Evolutionary conservation across 1,139 yeast species (phyloP), one percentile per base, ranked within the genome.

Genomic region (Blastobotrys petasosporus): DNA sequence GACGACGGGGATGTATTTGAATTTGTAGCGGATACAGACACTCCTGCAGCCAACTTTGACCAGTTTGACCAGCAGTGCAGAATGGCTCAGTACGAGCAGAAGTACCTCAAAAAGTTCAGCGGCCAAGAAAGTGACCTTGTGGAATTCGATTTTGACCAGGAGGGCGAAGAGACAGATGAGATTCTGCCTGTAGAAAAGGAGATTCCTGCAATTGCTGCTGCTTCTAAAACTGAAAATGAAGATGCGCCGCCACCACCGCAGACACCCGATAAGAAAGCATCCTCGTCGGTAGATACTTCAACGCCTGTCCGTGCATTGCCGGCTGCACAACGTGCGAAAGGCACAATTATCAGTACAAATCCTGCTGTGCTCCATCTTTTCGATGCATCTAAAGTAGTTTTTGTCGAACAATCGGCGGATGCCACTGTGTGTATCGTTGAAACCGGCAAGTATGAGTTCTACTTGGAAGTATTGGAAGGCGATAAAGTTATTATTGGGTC

Each of bases 1-100:
- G 96, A 87, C 56, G 71, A 73, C n/a, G 97, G 90, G 12, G 97
- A 90, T 60, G 69, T 74, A 51, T 88, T 84, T 64, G 95, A 87
- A 64, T 90, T 87, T 65, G 73, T 84, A 16, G 77, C 88, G 46
- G 87, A 81, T 51, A 76, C 75, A 40, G 73, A 74, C n/a, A 77
- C 82, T 7, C 72, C 81, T 29, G 58, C 68, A 2, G 69, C 68
- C 33, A 81, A 80, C 23, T 73, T 86, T 42, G 82, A 82, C 29
- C 70, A 73, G 39, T 92, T 92, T 61, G 77, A 85, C 67, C 62
- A 69, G 33, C 71, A 80, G 0, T 72, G 87, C 11, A 75, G 77
- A 59, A 76, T 76, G 50, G 85, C 95, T 59, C 77, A 83, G 54
- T 90, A 77, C 60, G 95, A 88, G 63, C 75, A 80, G 56, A 85